Conservation (phyloP, 257 asterid genomes). For the Solanum pinnatisectum region DNA sequence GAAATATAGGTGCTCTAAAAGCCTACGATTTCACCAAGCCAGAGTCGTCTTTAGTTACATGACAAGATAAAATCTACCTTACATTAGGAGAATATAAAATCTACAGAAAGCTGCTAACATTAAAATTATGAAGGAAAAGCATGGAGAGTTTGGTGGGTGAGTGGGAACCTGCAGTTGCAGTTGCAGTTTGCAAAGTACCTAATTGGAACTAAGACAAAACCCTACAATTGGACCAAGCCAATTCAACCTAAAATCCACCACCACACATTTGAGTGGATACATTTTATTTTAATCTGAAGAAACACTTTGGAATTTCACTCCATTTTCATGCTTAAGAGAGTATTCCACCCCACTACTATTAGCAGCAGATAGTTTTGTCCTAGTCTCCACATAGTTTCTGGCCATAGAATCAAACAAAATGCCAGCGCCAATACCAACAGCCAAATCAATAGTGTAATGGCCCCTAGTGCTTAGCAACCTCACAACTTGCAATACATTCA, state of each 20-base stretch:
- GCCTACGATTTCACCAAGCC: not conserved
- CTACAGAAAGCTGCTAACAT: not conserved
- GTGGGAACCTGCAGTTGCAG: not conserved
- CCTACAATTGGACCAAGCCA: not conserved
- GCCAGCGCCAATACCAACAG: constrained; percentile 83
- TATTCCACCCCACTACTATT: not conserved
- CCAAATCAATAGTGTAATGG: constrained; percentile 89
- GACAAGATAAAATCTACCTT: not conserved
- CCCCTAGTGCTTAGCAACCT: constrained; percentile 84
- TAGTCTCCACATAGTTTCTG: constrained; percentile 51
- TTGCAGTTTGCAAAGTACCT: not conserved
- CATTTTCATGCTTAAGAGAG: not conserved
- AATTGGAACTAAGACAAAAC: not conserved
- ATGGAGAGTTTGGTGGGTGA: not conserved
- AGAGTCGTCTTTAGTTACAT: not conserved
- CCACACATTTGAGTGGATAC: not conserved
- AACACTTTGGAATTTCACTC: not conserved
- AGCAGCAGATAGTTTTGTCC: constrained; percentile 13
- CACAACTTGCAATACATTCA: constrained; percentile 63
- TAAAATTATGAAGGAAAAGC: not conserved
- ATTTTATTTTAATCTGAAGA: not conserved
- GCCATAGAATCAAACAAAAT: constrained; percentile 69
- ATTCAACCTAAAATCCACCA: not conserved
- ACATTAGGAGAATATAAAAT: not conserved
- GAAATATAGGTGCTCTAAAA: no score